Conservation (phyloP, 2,329 filamentous ascomycete species). For the Phaeosphaeria sp. region DNA sequence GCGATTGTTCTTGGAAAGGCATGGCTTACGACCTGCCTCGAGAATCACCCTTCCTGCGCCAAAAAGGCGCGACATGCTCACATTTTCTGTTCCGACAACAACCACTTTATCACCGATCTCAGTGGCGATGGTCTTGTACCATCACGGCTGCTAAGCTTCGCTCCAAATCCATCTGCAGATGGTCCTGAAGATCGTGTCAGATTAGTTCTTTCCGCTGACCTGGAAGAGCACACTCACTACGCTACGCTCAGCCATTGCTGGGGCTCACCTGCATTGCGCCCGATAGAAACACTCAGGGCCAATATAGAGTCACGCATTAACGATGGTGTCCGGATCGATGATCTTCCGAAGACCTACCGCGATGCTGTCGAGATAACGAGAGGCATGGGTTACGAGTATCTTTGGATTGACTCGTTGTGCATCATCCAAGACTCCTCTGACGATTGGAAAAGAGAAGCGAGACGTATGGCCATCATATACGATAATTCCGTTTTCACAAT, state of each 20-base stretch:
- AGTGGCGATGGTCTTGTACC: not conserved
- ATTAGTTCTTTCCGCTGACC: not conserved
- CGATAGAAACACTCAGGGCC: not conserved
- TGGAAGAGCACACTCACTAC: not conserved
- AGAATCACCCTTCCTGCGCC: not conserved
- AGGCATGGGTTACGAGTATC: not conserved
- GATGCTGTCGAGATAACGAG: not conserved
- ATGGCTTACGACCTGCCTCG: not conserved
- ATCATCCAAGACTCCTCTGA: constrained; percentile 1
- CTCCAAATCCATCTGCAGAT: not conserved
- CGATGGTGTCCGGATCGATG: not conserved
- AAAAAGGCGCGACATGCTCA: not conserved
- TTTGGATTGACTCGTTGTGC: constrained; percentile 4
- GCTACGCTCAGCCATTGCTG: not conserved
- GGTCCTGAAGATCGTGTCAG: not conserved
- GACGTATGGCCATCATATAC: not conserved
- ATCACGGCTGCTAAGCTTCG: not conserved
- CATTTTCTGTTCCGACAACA: not conserved
- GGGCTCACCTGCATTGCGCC: not conserved
- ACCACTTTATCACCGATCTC: not conserved
- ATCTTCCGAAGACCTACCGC: not conserved
- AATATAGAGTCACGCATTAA: not conserved
- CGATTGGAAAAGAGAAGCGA: not conserved
- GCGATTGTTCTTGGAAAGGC: not conserved
- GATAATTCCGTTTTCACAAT: not conserved